phyloP scores from a whole-genome alignment of 192 early-diverging fungal genomes.

The Rhizophagus clarus region DNA sequence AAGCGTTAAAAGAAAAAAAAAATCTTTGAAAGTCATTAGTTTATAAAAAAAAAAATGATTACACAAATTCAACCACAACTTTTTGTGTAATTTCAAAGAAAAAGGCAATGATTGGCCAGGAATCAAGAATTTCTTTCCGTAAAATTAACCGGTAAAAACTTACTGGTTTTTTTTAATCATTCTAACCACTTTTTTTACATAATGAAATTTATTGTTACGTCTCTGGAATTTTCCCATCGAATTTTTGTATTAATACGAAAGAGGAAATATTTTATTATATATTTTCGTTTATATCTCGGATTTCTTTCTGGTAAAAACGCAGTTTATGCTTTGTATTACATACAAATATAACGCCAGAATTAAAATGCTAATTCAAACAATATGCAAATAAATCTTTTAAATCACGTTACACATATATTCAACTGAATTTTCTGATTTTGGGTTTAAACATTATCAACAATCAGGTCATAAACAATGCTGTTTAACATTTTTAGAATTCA shows the following conservation, averaged over 20 bases:
- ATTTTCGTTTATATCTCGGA: not conserved
- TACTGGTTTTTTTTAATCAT: too few species aligned
- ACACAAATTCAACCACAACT: not conserved
- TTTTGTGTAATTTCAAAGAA: not conserved
- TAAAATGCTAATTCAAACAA: too few species aligned
- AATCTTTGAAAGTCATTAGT: too few species aligned
- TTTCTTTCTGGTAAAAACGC: not conserved
- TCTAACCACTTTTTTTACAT: too few species aligned
- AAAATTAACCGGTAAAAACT: not conserved
- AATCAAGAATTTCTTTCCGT: too few species aligned
- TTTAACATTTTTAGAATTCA: not conserved
- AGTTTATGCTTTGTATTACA: too few species aligned
- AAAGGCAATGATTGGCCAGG: not conserved
- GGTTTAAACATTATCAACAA: not conserved
- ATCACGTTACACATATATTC: not conserved
- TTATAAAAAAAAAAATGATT: not conserved
- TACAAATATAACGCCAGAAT: too few species aligned
- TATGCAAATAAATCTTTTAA: too few species aligned
- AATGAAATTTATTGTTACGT: too few species aligned
- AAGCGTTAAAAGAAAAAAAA: too few species aligned
- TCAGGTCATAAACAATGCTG: not conserved
- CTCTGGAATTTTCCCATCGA: not conserved
- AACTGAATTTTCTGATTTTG: not conserved
- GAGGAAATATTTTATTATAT: not conserved
- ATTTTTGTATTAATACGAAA: not conserved